These are phyloP conservation scores for Trichoderma oligosporum DNA, from an alignment of 2,329 filamentous ascomycete genomes.

Conservation along the genomic window DNA sequence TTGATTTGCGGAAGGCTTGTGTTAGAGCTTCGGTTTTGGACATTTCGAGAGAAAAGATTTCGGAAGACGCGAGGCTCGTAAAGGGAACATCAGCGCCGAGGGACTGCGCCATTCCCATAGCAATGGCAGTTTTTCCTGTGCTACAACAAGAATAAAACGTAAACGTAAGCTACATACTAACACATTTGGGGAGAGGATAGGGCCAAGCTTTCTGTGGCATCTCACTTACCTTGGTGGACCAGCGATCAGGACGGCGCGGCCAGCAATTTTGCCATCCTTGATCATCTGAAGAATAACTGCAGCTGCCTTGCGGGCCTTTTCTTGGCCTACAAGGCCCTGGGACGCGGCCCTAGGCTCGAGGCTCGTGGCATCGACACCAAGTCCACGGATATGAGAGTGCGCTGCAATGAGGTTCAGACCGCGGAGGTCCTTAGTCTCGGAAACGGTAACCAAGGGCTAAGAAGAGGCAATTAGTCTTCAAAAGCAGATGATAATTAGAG, in stretches of 20 bases:
- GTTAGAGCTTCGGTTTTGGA: slow-evolving; percentile 98
- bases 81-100: slow-evolving; percentile 93
- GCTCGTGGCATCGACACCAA: slow-evolving; percentile 88
- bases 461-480: neutral
- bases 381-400: slow-evolving; percentile 94
- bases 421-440: slow-evolving; percentile 92
- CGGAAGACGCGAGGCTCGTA: slow-evolving; percentile 89
- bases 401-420: slow-evolving; percentile 96
- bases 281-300: slow-evolving; percentile 98
- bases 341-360: slow-evolving; percentile 81
- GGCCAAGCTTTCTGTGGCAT: neutral
- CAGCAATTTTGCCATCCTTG: slow-evolving; percentile 97
- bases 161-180: neutral
- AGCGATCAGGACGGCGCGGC: slow-evolving; percentile 88
- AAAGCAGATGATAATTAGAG: neutral
- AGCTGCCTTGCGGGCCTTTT: slow-evolving; percentile 93
- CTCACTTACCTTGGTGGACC: slow-evolving; percentile 71
- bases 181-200: neutral
- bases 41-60: slow-evolving; percentile 99
- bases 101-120: slow-evolving; percentile 98
- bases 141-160: slow-evolving; percentile 43
- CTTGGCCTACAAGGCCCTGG: slow-evolving; percentile 92
- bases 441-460: slow-evolving; percentile 69
- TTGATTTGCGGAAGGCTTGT: slow-evolving; percentile 98
- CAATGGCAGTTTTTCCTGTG: slow-evolving; percentile 97